Conservation (phyloP, 306 rosid species). For the Vigna mungo region DNA sequence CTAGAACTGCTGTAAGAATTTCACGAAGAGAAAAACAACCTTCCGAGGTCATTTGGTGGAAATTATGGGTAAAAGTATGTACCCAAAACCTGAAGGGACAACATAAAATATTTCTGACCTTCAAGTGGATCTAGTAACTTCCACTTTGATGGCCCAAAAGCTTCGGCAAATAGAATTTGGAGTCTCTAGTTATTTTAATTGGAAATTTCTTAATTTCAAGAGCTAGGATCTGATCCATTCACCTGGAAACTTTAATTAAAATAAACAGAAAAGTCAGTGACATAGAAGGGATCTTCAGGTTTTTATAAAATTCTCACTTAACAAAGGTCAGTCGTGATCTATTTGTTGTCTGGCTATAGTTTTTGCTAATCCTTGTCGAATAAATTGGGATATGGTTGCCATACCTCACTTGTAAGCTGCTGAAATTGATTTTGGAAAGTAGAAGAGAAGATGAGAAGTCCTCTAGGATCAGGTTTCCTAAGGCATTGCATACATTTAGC, state of each 20-base stretch:
- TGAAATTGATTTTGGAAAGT: slow-evolving; percentile 5
- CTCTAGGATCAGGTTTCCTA: not conserved
- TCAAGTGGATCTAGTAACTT: not conserved
- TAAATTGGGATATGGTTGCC: not conserved
- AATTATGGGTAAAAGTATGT: not conserved
- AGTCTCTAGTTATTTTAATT: not conserved
- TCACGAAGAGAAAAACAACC: not conserved
- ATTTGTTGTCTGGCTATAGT: slow-evolving; percentile 6
- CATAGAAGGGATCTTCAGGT: slow-evolving; percentile 13
- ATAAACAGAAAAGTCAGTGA: slow-evolving; percentile 10
- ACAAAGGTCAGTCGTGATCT: not conserved
- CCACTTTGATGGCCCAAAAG: not conserved
- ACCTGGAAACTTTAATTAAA: slow-evolving; percentile 1
- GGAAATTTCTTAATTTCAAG: not conserved
- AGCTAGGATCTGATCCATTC: not conserved
- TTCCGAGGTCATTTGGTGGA: not conserved
- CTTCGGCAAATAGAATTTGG: not conserved
- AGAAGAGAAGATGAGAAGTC: not conserved
- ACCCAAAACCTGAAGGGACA: not conserved
- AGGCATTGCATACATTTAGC: slow-evolving; percentile 2
- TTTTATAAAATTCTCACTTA: not conserved
- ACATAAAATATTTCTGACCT: not conserved
- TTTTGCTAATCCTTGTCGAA: not conserved
- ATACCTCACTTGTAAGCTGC: not conserved
- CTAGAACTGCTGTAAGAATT: not conserved